Percentiles rank a stretch among this genome's conserved stretches.
phyloP scores from a whole-genome alignment of 2,329 filamentous ascomycete species.

The Parascedosporium putredinis region DNA sequence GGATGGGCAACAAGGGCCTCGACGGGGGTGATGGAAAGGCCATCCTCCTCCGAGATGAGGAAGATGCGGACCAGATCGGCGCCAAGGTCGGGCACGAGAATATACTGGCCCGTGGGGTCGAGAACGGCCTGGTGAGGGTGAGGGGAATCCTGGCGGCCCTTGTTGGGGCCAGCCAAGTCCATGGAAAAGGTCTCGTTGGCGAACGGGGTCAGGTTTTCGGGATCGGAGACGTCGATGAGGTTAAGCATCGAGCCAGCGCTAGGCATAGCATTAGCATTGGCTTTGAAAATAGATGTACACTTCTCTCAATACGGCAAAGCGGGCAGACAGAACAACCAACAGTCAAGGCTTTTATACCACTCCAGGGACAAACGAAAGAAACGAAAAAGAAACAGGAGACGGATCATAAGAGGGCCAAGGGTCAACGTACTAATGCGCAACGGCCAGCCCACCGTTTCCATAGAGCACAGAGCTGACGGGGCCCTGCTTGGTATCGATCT shows the following conservation, averaged over 20 bases:
- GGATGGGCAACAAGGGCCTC: constrained; percentile 30
- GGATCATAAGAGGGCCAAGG: too few relatives aligned
- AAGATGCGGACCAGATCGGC: constrained; percentile 51
- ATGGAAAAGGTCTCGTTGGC: constrained; percentile 30
- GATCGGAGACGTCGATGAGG: constrained; percentile 32
- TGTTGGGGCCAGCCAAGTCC: constrained; percentile 24
- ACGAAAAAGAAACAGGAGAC: too few relatives aligned
- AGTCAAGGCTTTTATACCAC: too few relatives aligned
- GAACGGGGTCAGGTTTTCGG: constrained; percentile 23
- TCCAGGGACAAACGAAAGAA: too few relatives aligned
- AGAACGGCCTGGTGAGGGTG: constrained; percentile 56
- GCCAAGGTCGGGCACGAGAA: constrained; percentile 57
- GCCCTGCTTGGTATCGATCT: constrained; percentile 24
- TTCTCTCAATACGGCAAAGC: too few relatives aligned
- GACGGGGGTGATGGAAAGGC: constrained; percentile 29
- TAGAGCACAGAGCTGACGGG: constrained; percentile 33
- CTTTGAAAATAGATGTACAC: too few relatives aligned
- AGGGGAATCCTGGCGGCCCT: constrained; percentile 42
- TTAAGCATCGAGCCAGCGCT: constrained; percentile 32
- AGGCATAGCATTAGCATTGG: too few relatives aligned
- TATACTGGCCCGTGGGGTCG: constrained; percentile 53
- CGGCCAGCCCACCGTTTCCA: constrained; percentile 21
- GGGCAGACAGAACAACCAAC: too few relatives aligned
- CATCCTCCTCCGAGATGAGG: constrained; percentile 29
- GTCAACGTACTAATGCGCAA: constrained; percentile 38